Base-by-base conservation (phyloP, 371 early-diverging fungal species). In the Mucor saturninus region DNA sequence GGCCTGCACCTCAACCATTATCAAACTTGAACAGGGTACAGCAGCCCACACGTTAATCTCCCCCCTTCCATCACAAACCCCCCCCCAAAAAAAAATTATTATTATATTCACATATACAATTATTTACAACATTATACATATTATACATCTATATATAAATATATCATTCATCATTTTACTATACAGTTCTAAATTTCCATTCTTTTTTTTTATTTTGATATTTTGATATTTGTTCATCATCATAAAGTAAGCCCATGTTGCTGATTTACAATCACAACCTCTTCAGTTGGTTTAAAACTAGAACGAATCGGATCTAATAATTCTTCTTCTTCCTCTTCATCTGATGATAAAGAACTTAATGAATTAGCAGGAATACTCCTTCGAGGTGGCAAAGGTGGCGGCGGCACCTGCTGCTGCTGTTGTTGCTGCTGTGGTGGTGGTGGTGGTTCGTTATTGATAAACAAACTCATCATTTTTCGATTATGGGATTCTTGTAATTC, bases 1-100 rank as follows among this genome's bases (percentile, higher is more conserved):
- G 72, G 72, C 72, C 68, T n/a, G 32, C 65, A 0, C 72, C 72
- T 10, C 61, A 67, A 42, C 38, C 62, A 10, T 42, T 59, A 2
- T 40, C 62, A 5, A 51, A 67, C 37, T 32, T 66, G 11, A 58
- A 43, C 59, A 65, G 26, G 45, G 1, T 50, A 11, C 50, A 31
- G 26, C 29, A 50, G 5, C 50, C 15, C 26, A 26, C 46, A 8
- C 46, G 46, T 46, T 46, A 46, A 46, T 21, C 21, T 21, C 21
- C 21, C 21, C 14, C 3, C 7, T 14, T 11, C 14, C 40, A 40
- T 40, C 14, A 40, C 14, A 11, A 43, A n/a, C 43, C 21, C 21
- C 21, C 21, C 43, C 21, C 21, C 21, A 0, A 40, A 11, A 40
- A 11, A 40, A 9, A 9, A 40, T 8, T 21, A 40, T 40, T 40